Evolutionary conservation across 257 asterid species (phyloP).

Genomic region (Orobanche coerulescens): DNA sequence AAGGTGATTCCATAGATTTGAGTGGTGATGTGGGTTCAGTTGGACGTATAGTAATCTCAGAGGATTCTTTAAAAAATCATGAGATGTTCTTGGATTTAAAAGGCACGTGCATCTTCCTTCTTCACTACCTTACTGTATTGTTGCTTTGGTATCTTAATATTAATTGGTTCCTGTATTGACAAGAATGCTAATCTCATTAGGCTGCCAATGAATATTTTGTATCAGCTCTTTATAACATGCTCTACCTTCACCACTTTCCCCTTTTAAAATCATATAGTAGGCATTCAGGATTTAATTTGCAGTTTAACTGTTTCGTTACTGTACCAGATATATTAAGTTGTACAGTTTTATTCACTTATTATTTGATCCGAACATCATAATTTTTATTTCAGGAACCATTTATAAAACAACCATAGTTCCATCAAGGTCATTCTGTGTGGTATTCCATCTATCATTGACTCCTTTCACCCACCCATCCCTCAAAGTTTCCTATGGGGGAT

Average conservation of each 20-base stretch:
- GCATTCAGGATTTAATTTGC: constrained; percentile 3
- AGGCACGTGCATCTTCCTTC: constrained; percentile 41
- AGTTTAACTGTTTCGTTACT: background rate
- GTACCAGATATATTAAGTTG: background rate
- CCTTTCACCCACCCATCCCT: background rate
- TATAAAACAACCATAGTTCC: constrained; percentile 77
- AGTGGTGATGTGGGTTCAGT: constrained; percentile 94
- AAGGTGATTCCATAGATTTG: constrained; percentile 85
- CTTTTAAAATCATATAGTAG: background rate
- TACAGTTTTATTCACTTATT: constrained; percentile 13
- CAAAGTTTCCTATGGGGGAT: background rate
- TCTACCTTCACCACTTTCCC: background rate
- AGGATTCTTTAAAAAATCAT: constrained; percentile 47
- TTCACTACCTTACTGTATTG: background rate
- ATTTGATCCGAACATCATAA: constrained; percentile 9
- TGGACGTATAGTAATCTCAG: constrained; percentile 67
- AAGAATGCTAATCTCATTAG: constrained; percentile 7
- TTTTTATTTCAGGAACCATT: constrained; percentile 57
- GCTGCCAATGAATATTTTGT: background rate
- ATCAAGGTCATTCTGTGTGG: constrained; percentile 95
- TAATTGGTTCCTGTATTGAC: constrained; percentile 14
- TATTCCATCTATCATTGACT: constrained; percentile 25
- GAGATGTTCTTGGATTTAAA: constrained; percentile 84
- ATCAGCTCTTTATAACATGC: background rate
- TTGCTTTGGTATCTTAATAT: background rate